Percentiles rank a stretch among this genome's conserved stretches.
Evolutionary conservation across 352 stramenopile genomes (phyloP).

Genomic region (Pythium apleroticum): DNA sequence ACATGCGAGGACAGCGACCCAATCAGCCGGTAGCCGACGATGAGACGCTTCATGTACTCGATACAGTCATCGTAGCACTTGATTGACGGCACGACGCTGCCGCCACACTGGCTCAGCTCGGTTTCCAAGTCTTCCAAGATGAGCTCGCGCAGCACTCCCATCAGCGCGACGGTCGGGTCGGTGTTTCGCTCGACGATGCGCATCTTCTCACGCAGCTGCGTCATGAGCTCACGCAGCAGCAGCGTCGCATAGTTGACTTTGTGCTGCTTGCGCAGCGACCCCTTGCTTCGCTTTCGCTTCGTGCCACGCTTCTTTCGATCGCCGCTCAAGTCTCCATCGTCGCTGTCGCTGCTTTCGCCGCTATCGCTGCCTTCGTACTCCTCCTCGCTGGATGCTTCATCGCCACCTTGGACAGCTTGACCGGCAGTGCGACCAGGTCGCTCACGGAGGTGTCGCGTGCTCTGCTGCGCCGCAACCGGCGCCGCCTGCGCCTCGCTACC

Average conservation of each 20-base stretch:
- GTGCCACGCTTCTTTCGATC: not conserved
- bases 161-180: constrained; percentile 18
- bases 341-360: constrained; percentile 10
- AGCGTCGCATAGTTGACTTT: constrained; percentile 20
- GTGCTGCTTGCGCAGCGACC: not conserved
- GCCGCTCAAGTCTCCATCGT: not conserved
- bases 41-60: constrained; percentile 43
- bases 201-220: constrained; percentile 13
- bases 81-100: constrained; percentile 31
- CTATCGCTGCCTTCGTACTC: constrained; percentile 5
- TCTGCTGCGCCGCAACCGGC: not conserved
- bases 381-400: constrained; percentile 17
- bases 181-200: constrained; percentile 2
- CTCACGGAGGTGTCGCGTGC: constrained; percentile 6
- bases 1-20: not conserved
- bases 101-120: constrained; percentile 2
- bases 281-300: constrained; percentile 12
- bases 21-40: constrained; percentile 30
- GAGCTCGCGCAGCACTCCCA: constrained; percentile 15
- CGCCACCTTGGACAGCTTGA: not conserved
- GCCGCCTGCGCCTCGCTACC: not conserved
- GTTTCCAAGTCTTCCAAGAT: constrained; percentile 17
- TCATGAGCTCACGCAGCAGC: constrained; percentile 16
- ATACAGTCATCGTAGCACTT: constrained; percentile 40
- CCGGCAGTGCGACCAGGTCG: not conserved